phyloP scores from a whole-genome alignment of 768 basidiomycete genomes.

The Kwoniella shandongensis region DNA sequence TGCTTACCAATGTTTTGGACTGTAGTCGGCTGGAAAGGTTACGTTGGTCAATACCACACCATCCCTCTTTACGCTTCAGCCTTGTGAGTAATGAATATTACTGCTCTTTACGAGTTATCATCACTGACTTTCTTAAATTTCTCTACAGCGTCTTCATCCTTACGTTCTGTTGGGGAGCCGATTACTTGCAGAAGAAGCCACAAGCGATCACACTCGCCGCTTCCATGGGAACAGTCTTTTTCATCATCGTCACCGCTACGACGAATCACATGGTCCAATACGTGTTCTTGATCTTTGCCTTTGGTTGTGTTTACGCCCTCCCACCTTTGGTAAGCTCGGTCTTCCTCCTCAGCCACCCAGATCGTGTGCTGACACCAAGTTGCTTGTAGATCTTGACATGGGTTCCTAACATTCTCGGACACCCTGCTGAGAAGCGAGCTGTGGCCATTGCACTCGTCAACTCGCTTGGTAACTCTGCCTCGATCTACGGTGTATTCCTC shows the following conservation, averaged over 20 bases:
- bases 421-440: constrained; percentile 51
- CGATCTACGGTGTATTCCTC: constrained; percentile 53
- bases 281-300: constrained; percentile 53
- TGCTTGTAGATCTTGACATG: constrained; percentile 43
- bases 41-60: constrained; percentile 51
- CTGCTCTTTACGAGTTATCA: too few species aligned
- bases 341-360: neutral
- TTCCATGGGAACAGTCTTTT: constrained; percentile 37
- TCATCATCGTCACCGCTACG: constrained; percentile 40
- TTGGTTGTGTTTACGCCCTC: constrained; percentile 50
- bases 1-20: neutral
- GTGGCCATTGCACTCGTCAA: constrained; percentile 52
- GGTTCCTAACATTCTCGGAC: constrained; percentile 51
- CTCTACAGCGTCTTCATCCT: constrained; percentile 36
- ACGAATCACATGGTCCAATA: constrained; percentile 43
- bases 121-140: too few species aligned
- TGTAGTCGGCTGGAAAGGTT: constrained; percentile 44
- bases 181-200: constrained; percentile 48
- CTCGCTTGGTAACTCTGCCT: constrained; percentile 45
- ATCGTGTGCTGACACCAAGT: neutral
- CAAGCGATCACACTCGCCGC: constrained; percentile 40
- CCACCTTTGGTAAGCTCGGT: constrained; percentile 31
- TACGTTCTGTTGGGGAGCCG: constrained; percentile 47
- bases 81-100: constrained; percentile 14
- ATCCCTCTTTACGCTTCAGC: constrained; percentile 48